Evolutionary conservation across 257 asterid genomes (phyloP).

Genomic region (Primulina eburnea): DNA sequence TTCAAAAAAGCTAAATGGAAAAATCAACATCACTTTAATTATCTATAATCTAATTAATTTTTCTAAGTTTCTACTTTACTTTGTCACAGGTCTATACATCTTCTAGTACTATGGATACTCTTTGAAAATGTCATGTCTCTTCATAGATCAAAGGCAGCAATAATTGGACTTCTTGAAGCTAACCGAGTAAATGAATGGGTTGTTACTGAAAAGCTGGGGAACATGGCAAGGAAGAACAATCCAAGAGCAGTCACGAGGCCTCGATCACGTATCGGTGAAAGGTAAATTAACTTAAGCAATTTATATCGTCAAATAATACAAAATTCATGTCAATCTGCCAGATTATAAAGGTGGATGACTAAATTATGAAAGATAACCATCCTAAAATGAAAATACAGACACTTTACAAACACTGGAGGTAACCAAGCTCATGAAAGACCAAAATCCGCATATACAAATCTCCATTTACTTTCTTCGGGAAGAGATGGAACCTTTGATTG

Average conservation of each 20-base stretch:
- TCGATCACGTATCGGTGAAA: constrained; percentile 37
- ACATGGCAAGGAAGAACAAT: constrained; percentile 27
- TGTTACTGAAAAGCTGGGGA: constrained; percentile 52
- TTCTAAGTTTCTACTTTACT: constrained; percentile 3
- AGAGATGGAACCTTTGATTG: not conserved
- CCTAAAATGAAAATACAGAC: not conserved
- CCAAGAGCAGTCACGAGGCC: constrained; percentile 30
- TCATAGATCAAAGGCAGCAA: constrained; percentile 50
- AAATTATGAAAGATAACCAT: not conserved
- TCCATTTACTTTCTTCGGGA: no score
- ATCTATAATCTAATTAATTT: not conserved
- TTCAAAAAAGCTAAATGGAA: constrained; percentile 17
- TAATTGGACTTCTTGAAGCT: constrained; percentile 47
- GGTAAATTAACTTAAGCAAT: constrained; percentile 24
- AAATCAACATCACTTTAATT: not conserved
- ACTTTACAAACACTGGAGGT: not conserved
- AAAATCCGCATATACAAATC: no score
- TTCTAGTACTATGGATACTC: constrained; percentile 46
- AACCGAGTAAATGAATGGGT: constrained; percentile 53
- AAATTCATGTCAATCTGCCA: not conserved
- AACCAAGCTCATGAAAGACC: no score
- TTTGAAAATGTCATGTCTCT: constrained; percentile 57
- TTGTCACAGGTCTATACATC: constrained; percentile 41
- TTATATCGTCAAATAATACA: not conserved
- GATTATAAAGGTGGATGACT: not conserved